A percentile compares a stretch with the other conserved stretches of the same genome.
phyloP scores from a whole-genome alignment of 306 rosid genomes.

The Pachyrhizus erosus region DNA sequence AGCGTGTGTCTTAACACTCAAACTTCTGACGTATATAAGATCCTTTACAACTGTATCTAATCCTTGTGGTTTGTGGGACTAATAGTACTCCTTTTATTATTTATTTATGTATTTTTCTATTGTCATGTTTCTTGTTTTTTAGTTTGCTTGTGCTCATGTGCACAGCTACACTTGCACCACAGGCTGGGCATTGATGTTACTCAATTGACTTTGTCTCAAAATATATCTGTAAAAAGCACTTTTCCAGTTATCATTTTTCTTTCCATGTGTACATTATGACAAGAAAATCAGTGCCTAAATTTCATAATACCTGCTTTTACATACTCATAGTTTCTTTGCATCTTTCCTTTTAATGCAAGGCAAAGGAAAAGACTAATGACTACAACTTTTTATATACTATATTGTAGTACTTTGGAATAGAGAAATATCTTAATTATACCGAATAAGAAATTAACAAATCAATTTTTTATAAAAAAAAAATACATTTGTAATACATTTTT shows the following conservation, averaged over 20 bases:
- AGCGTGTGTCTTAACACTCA: neutral
- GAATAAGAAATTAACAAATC: neutral
- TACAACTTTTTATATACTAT: neutral
- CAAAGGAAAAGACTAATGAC: constrained; percentile 7
- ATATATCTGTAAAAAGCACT: neutral
- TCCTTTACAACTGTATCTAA: constrained; percentile 19
- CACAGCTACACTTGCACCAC: constrained; percentile 16
- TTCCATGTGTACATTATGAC: constrained; percentile 37
- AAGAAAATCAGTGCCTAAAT: constrained; percentile 39
- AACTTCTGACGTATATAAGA: neutral
- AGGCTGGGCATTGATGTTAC: constrained; percentile 13
- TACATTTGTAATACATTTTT: too few species aligned
- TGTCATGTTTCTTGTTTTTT: neutral
- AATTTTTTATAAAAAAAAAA: too few species aligned
- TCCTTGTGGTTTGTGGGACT: neutral
- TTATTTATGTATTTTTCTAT: neutral
- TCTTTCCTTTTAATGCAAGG: constrained; percentile 41
- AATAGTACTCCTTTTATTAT: neutral
- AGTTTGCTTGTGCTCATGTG: constrained; percentile 17
- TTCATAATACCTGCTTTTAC: constrained; percentile 32
- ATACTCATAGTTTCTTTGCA: neutral
- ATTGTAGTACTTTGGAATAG: neutral
- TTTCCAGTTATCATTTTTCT: constrained; percentile 31
- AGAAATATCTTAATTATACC: neutral
- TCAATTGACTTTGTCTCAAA: neutral